Conservation (phyloP, 495 filamentous ascomycete genomes). For the Penicillium diatomitis region DNA sequence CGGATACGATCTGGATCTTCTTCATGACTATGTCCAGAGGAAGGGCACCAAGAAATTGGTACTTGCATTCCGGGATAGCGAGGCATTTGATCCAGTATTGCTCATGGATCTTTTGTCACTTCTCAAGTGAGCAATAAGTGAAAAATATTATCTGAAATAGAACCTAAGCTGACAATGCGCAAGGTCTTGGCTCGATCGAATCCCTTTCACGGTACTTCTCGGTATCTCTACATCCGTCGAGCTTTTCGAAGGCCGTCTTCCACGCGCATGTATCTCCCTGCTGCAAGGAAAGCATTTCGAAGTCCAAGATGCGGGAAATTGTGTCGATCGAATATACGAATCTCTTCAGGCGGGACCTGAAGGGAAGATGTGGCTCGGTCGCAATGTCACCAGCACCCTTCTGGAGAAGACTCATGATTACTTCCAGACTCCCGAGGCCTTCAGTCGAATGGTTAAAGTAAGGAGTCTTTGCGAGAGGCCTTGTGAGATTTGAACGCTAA, state of each 20-base stretch:
- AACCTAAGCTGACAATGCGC: constrained; percentile 8
- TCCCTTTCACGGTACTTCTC: constrained; percentile 79
- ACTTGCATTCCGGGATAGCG: constrained; percentile 79
- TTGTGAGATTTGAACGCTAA: constrained; percentile 3
- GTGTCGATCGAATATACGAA: constrained; percentile 72
- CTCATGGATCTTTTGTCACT: constrained; percentile 70
- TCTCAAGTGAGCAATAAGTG: constrained; percentile 49
- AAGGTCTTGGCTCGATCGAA: constrained; percentile 82
- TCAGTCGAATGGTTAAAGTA: constrained; percentile 75
- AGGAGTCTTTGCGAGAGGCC: background rate
- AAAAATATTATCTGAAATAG: background rate
- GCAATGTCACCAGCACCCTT: constrained; percentile 49
- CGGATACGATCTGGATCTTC: constrained; percentile 84
- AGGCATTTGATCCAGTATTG: constrained; percentile 77
- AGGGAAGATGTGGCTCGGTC: constrained; percentile 57
- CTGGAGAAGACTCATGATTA: constrained; percentile 76
- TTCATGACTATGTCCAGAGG: constrained; percentile 54
- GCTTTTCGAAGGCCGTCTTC: constrained; percentile 74
- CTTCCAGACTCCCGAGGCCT: constrained; percentile 76
- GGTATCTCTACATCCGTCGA: constrained; percentile 88
- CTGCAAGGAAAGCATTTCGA: constrained; percentile 77
- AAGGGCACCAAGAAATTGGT: constrained; percentile 53
- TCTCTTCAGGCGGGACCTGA: constrained; percentile 48
- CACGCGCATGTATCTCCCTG: constrained; percentile 60
- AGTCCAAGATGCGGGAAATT: constrained; percentile 64